Evolutionary conservation across 495 filamentous ascomycete species (phyloP), one percentile per base, ranked within the genome.

Genomic region (Penicillium fimorum): DNA sequence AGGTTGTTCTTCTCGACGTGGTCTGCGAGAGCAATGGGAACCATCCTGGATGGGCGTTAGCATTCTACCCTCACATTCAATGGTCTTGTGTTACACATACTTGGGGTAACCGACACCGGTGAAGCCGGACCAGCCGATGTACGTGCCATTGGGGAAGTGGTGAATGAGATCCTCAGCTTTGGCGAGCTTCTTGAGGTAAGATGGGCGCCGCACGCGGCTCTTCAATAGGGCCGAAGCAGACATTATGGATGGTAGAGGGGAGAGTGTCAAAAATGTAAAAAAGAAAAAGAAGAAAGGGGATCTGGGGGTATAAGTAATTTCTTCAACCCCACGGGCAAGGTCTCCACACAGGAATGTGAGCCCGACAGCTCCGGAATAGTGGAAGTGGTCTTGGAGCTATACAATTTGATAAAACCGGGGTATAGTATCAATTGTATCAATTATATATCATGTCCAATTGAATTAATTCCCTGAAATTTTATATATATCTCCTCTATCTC

Each of bases 51-150:
- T 15, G 48, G 30, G 13, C 30, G 17, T 37, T 38, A 35, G 50
- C 11, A n/a, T 6, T 18, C 25, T 32, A 29, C 2, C 5, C 10
- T 18, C n/a, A 10, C 41, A 53, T 35, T 30, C 38, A 25, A 32
- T 33, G 13, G n/a, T 5, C 18, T 33, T 33, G 52, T 29, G 52
- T 38, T 8, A 80, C 87, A 80, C 87, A 42, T 78, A 88, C 87
- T 94, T 94, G 49, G 90, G 90, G 72, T 95, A 95, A 50, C 91
- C 91, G 50, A 93, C 89, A 63, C 90, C 91, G 24, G 91, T 96
- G 70, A 96, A 96, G 24, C 91, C 91, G 60, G 87, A 89, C 90
- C 90, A 95, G 55, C 90, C 90, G 65, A 96, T 82, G 67, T 92
- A 93, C 9, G 88, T 70, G 67, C 85, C 87, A 81, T 94, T 79